Percentiles rank a stretch among this genome's conserved stretches.
These are phyloP conservation scores for Euphorbia peplus DNA, from an alignment of 345 rosid species.

Conservation along the genomic window DNA sequence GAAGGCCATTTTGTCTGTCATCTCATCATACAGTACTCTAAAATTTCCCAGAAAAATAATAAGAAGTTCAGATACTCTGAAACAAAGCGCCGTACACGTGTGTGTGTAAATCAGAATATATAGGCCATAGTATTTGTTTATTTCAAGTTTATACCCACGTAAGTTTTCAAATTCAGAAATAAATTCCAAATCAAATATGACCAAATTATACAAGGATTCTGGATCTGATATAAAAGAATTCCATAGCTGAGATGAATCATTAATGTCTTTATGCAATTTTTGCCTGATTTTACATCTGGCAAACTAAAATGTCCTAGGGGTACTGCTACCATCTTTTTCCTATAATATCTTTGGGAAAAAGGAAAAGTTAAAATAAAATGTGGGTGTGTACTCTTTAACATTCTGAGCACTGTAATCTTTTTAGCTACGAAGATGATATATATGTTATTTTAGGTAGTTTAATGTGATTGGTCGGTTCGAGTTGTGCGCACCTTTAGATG, in stretches of 20 bases:
- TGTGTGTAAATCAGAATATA: too few species aligned
- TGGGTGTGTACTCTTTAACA: too few species aligned
- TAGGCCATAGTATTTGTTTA: background rate
- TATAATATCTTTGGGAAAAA: background rate
- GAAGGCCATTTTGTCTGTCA: too few species aligned
- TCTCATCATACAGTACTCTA: too few species aligned
- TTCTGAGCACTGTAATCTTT: too few species aligned
- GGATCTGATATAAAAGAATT: background rate
- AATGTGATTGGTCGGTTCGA: too few species aligned
- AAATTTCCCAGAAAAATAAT: background rate
- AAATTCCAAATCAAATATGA: background rate
- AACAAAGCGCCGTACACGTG: too few species aligned
- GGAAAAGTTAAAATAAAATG: too few species aligned
- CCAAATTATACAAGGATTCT: background rate
- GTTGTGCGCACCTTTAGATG: too few species aligned
- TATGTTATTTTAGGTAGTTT: too few species aligned
- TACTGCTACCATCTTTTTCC: slow-evolving; percentile 1
- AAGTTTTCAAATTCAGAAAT: background rate
- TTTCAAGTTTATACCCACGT: background rate
- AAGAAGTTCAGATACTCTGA: background rate
- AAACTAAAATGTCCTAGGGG: background rate
- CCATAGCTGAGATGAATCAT: background rate
- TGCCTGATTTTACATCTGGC: slow-evolving; percentile 12
- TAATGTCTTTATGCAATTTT: background rate
- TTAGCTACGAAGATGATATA: too few species aligned